Conservation (phyloP, 1,284 basidiomycete species). For the Farysia itapuensis region DNA sequence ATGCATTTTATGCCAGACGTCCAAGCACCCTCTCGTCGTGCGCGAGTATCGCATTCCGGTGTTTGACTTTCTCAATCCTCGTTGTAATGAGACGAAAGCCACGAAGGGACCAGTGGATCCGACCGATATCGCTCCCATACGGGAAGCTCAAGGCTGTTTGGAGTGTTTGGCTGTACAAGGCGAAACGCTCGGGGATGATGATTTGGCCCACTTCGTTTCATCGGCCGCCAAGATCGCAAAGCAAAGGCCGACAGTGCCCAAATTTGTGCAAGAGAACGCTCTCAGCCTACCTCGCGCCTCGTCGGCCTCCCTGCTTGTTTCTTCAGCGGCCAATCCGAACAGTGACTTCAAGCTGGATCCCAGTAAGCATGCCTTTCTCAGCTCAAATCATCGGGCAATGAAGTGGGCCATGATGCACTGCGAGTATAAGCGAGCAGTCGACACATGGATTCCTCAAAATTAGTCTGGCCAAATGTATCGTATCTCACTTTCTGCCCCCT, state of each 20-base stretch:
- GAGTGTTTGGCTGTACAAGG: constrained; percentile 8
- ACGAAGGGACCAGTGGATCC: neutral
- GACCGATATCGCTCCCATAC: neutral
- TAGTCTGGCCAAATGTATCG: too few relatives aligned
- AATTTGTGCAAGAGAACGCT: constrained; percentile 1
- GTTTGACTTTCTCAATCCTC: constrained; percentile 29
- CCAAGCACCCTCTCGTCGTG: constrained; percentile 19
- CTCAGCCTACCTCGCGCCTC: neutral
- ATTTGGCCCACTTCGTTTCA: constrained; percentile 12
- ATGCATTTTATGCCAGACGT: constrained; percentile 16
- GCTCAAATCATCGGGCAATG: constrained; percentile 26
- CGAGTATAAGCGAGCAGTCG: constrained; percentile 24
- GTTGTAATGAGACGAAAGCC: constrained; percentile 4
- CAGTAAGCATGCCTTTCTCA: constrained; percentile 17
- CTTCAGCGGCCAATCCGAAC: neutral
- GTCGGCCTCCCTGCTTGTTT: neutral
- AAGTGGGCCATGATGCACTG: constrained; percentile 41
- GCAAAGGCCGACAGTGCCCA: constrained; percentile 18
- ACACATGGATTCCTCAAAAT: constrained; percentile 15
- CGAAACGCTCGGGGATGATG: constrained; percentile 11
- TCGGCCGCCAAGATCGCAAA: constrained; percentile 25
- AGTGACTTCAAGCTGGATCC: constrained; percentile 14
- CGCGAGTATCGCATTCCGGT: constrained; percentile 14
- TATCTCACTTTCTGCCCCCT: too few relatives aligned
- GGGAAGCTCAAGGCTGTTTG: constrained; percentile 6